Conservation (phyloP, 495 filamentous ascomycete genomes). For the Chaetomium cochliodes region DNA sequence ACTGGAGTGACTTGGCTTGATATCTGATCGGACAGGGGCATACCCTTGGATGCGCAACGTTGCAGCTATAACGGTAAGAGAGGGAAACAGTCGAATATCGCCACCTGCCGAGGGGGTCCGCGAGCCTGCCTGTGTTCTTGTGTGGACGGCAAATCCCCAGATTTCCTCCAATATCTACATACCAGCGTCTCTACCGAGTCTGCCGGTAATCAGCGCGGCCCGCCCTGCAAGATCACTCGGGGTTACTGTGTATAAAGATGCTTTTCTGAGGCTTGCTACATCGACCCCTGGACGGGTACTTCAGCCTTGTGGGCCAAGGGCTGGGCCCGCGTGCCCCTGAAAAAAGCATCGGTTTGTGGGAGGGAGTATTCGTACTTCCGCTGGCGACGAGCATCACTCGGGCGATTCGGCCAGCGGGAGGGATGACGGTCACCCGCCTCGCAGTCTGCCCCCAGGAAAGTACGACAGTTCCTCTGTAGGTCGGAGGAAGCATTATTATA, state of each 20-base stretch:
- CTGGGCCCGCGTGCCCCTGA: neutral
- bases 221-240: neutral
- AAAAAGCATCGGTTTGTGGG: too few species aligned
- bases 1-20: neutral
- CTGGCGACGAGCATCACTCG: too few species aligned
- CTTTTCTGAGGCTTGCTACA: neutral
- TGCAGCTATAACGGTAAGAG: constrained; percentile 3
- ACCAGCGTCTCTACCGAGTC: neutral
- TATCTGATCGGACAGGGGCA: neutral
- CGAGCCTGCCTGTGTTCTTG: neutral
- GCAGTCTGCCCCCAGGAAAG: too few species aligned
- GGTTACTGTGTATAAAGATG: neutral
- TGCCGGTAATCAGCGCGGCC: neutral
- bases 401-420: too few species aligned
- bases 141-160: neutral
- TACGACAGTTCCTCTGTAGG: too few species aligned
- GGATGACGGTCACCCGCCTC: too few species aligned
- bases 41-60: constrained; percentile 8
- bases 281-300: neutral
- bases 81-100: neutral
- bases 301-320: neutral
- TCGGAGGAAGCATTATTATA: too few species aligned
- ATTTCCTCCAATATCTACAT: neutral
- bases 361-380: too few species aligned
- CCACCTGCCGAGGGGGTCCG: neutral